Evolutionary conservation across 331 rosid species (phyloP).

Genomic region (Erythrophleum ivorense): DNA sequence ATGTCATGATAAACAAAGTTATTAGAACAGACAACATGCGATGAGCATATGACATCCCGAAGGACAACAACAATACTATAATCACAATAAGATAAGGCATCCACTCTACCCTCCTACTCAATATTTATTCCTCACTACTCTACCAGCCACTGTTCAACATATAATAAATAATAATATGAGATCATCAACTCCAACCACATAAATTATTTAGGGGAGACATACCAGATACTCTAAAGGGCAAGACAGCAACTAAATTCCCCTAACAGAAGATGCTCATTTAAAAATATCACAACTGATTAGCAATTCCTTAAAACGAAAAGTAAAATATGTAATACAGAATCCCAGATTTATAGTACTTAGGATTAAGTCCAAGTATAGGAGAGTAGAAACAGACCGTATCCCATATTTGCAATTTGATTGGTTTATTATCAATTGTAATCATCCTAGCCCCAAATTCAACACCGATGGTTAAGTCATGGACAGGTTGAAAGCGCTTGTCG

Average conservation of each 20-base stretch:
- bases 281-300: slow-evolving; percentile 9
- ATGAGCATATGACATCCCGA: background rate
- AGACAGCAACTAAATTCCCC: slow-evolving; percentile 22
- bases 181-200: slow-evolving; percentile 21
- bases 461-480: slow-evolving; percentile 97
- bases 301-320: slow-evolving; percentile 9
- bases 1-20: background rate
- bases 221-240: background rate
- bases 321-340: background rate
- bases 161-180: background rate
- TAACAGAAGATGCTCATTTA: slow-evolving; percentile 4
- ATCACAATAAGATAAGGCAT: background rate
- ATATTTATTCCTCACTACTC: background rate
- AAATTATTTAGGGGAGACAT: background rate
- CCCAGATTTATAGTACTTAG: slow-evolving; percentile 1
- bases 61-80: background rate
- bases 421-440: slow-evolving; percentile 96
- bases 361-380: background rate
- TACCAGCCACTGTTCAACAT: slow-evolving; percentile 25
- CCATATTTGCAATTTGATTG: slow-evolving; percentile 99
- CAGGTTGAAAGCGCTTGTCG: slow-evolving; percentile 98
- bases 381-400: slow-evolving; percentile 76
- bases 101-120: background rate
- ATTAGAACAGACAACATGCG: background rate
- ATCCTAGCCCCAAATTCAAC: slow-evolving; percentile 99